phyloP scores from a whole-genome alignment of 352 stramenopile genomes.

The Globisporangium rhizosaccharum region DNA sequence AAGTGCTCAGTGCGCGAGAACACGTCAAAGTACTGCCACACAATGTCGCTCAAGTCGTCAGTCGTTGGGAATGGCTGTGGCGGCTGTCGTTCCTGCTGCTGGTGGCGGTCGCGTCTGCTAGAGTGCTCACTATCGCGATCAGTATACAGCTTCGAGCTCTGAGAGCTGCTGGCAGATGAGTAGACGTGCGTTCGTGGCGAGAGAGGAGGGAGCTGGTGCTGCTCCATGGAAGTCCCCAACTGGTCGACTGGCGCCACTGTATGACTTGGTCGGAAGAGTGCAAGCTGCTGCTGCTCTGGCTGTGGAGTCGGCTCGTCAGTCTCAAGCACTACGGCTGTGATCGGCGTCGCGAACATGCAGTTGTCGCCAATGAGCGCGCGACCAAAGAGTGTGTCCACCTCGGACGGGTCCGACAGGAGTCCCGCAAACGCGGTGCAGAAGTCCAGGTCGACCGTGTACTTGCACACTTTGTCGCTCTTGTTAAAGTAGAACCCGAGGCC shows the following conservation, averaged over 20 bases:
- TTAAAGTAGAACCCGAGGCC: conserved; percentile 22
- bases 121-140: not conserved
- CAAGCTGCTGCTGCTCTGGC: not conserved
- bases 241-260: too few relatives aligned
- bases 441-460: conserved; percentile 22
- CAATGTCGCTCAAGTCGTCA: not conserved
- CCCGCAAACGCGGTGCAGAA: conserved; percentile 17
- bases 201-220: too few relatives aligned
- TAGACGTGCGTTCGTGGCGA: too few relatives aligned
- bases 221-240: too few relatives aligned
- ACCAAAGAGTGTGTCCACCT: conserved; percentile 12
- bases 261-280: not conserved
- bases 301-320: too few relatives aligned
- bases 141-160: too few relatives aligned
- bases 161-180: too few relatives aligned
- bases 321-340: not conserved
- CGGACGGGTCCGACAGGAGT: conserved; percentile 13
- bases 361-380: conserved; percentile 21
- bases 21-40: conserved; percentile 3
- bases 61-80: not conserved
- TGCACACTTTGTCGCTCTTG: conserved; percentile 8
- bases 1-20: not conserved
- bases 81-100: not conserved
- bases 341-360: conserved; percentile 17
- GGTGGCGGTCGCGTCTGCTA: not conserved